phyloP scores from a whole-genome alignment of 1,284 basidiomycete genomes.

The Erythrobasidium hasegawianum region DNA sequence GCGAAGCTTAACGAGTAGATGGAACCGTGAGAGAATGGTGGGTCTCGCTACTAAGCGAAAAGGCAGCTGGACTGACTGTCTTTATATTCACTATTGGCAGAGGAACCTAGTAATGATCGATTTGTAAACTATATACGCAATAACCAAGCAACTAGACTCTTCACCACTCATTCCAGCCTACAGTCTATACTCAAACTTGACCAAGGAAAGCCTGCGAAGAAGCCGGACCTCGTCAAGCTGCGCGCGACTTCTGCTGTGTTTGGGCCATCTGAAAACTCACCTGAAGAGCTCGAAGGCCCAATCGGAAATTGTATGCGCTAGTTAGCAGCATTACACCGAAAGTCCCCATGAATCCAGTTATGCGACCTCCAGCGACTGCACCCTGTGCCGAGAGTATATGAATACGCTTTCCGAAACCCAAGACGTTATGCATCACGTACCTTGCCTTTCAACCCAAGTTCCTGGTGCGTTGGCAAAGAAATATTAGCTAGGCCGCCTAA shows the following conservation, averaged over 20 bases:
- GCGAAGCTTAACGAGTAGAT: conserved; percentile 89
- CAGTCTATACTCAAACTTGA: too few relatives aligned
- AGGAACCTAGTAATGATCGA: too few relatives aligned
- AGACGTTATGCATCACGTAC: neutral
- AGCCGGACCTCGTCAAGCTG: too few relatives aligned
- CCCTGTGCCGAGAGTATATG: neutral
- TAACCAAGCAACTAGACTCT: too few relatives aligned
- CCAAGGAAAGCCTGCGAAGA: too few relatives aligned
- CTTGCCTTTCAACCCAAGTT: neutral
- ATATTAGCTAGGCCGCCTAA: neutral
- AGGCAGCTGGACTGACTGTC: too few relatives aligned
- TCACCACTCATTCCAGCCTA: too few relatives aligned
- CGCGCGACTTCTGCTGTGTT: neutral
- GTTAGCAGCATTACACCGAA: neutral
- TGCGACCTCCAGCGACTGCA: neutral
- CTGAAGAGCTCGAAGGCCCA: neutral
- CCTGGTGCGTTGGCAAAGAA: neutral
- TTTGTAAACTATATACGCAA: too few relatives aligned
- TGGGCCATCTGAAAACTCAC: too few relatives aligned
- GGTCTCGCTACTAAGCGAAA: neutral
- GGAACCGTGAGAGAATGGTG: neutral
- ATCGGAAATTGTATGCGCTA: neutral
- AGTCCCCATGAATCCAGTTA: neutral
- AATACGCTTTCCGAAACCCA: too few relatives aligned
- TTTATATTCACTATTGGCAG: too few relatives aligned